Evolutionary conservation across 768 basidiomycete species (phyloP).

Genomic region (Agaricus sinodeliciosus): DNA sequence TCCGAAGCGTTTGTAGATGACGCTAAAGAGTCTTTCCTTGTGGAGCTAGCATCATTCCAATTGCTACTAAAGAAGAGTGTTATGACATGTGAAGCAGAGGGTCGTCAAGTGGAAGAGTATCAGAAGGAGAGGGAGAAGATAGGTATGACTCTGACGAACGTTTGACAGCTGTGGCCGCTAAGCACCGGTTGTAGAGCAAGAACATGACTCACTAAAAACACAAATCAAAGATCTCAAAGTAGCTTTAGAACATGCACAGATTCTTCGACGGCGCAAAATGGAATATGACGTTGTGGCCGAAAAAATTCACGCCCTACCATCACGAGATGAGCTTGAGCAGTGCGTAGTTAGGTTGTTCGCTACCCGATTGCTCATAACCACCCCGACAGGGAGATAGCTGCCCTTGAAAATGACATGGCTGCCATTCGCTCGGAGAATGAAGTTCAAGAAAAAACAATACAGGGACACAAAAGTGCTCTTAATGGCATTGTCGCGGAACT

Average conservation of each 20-base stretch:
- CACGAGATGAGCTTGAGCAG: constrained; percentile 71
- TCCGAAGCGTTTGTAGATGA: constrained; percentile 43
- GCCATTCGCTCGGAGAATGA: constrained; percentile 73
- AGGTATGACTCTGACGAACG: constrained; percentile 37
- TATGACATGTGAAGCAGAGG: constrained; percentile 84
- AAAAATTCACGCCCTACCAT: constrained; percentile 73
- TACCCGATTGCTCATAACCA: neutral
- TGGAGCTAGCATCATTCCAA: constrained; percentile 74
- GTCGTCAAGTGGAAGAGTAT: constrained; percentile 81
- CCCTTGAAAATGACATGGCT: constrained; percentile 72
- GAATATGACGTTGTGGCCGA: constrained; percentile 84
- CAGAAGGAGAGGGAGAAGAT: constrained; percentile 64
- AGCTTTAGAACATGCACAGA: constrained; percentile 72
- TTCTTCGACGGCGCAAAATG: constrained; percentile 69
- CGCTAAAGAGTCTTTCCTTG: constrained; percentile 70
- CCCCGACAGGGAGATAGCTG: constrained; percentile 49
- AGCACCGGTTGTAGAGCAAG: constrained; percentile 43
- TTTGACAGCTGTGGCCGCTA: constrained; percentile 6
- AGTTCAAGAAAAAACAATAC: constrained; percentile 58
- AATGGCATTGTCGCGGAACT: constrained; percentile 61
- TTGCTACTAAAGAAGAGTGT: constrained; percentile 68
- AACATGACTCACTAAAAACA: constrained; percentile 56
- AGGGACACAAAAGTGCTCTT: constrained; percentile 61
- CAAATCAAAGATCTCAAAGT: constrained; percentile 78
- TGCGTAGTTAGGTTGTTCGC: constrained; percentile 31